Evolutionary conservation across 352 stramenopile species (phyloP), one percentile per base, ranked within the genome.

Genomic region (Globisporangium solare): DNA sequence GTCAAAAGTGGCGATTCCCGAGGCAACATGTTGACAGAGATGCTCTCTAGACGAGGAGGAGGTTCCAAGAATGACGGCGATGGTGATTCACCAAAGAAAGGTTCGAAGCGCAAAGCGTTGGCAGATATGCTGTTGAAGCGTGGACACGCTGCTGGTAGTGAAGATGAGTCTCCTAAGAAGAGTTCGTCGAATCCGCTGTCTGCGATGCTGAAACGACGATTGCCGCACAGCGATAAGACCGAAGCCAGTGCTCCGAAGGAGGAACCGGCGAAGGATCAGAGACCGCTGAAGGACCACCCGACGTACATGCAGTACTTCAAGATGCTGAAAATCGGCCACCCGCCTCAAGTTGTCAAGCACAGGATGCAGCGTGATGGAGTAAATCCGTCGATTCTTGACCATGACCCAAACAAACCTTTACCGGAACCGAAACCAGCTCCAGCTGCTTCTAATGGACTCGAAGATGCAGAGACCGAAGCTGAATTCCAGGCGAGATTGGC

Each of bases 271-370:
- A 70, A 74, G 42, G 56, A 81, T 18, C 53, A 66, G 21, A 76
- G 67, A 0, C 71, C 70, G 6, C 22, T 88, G 24, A 89, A 87
- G 54, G 72, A 89, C 17, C 69, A 91, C 47, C 85, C 83, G 6
- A 73, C 74, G 54, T 92, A 83, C 53, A 50, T 61, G 47, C 75
- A 88, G 51, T 94, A 89, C 63, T 93, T 94, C 56, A 89, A 76
- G 57, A 89, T 94, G 76, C 64, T 93, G 14, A 88, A 83, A 61
- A 82, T 94, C 17, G 85, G 85, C 0, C 72, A 86, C 2, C 73
- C 83, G 11, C 24, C 61, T 31, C 67, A 82, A 39, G 76, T 89
- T 7, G 82, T 92, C 1, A 77, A 90, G 63, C 79, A 91, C 58
- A 85, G 85, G 37, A 92, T 94, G 83, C 71, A 79, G 50, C 73